Base-by-base conservation (phyloP, 352 stramenopile species). In the Discostella stelligera region DNA sequence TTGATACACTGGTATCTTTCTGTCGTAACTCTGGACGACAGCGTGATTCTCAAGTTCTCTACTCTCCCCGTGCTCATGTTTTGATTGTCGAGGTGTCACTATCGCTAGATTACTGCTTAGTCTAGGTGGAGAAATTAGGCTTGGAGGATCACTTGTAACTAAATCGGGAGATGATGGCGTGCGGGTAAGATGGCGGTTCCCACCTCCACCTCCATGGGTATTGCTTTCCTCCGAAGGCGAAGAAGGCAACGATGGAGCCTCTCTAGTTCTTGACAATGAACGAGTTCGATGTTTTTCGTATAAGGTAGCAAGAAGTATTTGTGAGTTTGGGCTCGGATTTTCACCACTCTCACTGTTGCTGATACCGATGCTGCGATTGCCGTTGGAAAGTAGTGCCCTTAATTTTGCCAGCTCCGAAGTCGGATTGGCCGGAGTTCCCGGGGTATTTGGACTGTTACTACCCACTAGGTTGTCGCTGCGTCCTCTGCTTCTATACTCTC, bases 321-420 rank as follows among this genome's bases (percentile, higher is more conserved):
- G n/a, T 21, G 49, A 56, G 21, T 56, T 20, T 21, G n/a, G n/a
- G 49, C 21, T 27, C 7, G 49, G 5, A 56, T 27, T 14, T 11
- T 56, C 21, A 27, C n/a, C 14, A 9, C 14, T 56, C 49, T 21
- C 49, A 21, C 21, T 56, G 11, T 27, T 56, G 11, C 21, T 21
- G 21, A n/a, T 53, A 20, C 46, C 46, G 46, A n/a, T 53, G 46
- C 49, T 44, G 37, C 37, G 37, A 44, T 44, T 60, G 53, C 53
- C 20, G 21, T 60, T 39, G 53, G 44, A 50, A 50, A 44, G 37
- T 11, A 44, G 37, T 14, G 37, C 37, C 25, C 14, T 14, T 27
- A 27, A 37, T 49, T 32, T 32, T 32, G 10, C 1, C 7, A n/a
- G 30, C 32, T 23, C 4, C 56, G 30, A 65, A 30, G n/a, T n/a